Evolutionary conservation across 2,329 filamentous ascomycete genomes (phyloP), one percentile per base, ranked within the genome.

Genomic region (Alternaria conjuncta): DNA sequence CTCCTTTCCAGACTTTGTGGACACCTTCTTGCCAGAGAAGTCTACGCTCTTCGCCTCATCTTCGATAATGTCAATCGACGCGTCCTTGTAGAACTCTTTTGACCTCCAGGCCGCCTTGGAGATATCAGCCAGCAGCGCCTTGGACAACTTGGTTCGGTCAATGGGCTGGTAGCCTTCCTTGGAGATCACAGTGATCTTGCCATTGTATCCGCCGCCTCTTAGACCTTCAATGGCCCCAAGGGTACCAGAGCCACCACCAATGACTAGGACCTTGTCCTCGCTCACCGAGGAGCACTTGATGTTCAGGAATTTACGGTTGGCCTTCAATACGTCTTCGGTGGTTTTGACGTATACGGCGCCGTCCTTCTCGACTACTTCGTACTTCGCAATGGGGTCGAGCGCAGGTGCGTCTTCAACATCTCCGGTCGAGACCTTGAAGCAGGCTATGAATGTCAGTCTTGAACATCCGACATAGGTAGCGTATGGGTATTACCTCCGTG

Each of bases 391-490:
- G n/a, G 92, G 86, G 74, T 98, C 93, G 25, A 97, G 87, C 2
- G 93, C 96, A 0, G 96, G 96, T 1, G 95, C 94, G 76, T 98
- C 93, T 82, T 99, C 96, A 63, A 98, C 92, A 73, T 99, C 96
- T 57, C 96, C 96, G 6, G 92, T 96, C 60, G 87, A 86, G 67
- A 93, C 89, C 67, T 93, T 96, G 83, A 97, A 99, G 84, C 96
- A 99, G 61, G 96, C 96, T 94, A 67, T 45, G 8, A 32, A 18
- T 18, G 54, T 72, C 45, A 75, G 66, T 46, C 15, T 15, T 20
- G 2, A 21, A 12, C n/a, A 9, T 20, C 21, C 20, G 26, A 23
- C 15, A 18, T 26, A 9, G 3, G 23, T 13, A 32, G 2, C 6
- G 11, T 10, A 13, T 20, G 6, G 15, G 25, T 59, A 49, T 6